Conservation (phyloP, 2,329 filamentous ascomycete species). For the Sphaerulina vaccinii region DNA sequence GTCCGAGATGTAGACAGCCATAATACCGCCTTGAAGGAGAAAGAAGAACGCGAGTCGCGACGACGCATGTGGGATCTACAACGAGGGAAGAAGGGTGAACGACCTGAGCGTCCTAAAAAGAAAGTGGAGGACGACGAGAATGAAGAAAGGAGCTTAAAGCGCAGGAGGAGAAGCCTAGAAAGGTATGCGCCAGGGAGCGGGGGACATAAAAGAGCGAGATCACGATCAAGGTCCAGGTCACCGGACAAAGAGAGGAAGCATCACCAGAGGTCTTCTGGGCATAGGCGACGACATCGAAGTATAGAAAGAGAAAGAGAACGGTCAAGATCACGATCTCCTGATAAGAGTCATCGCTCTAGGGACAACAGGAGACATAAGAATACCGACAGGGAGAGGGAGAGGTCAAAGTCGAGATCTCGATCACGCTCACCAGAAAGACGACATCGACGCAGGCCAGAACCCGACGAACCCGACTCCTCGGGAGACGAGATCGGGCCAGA, state of each 20-base stretch:
- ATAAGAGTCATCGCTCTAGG: no score
- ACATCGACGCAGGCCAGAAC: neutral
- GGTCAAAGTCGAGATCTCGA: neutral
- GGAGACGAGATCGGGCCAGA: constrained; percentile 57
- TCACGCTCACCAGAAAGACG: neutral
- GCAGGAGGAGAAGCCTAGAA: neutral
- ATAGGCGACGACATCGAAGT: neutral
- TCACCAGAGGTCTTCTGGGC: neutral
- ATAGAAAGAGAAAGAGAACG: neutral
- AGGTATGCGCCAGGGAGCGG: constrained; percentile 8
- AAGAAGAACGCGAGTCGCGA: constrained; percentile 75
- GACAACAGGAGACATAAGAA: neutral
- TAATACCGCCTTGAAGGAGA: constrained; percentile 81
- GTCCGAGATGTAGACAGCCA: constrained; percentile 85
- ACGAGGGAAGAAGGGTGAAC: constrained; percentile 8
- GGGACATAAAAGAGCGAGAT: constrained; percentile 10
- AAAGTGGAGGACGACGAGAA: neutral
- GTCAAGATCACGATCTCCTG: constrained; percentile 66
- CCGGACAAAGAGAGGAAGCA: constrained; percentile 1
- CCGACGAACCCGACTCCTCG: constrained; percentile 52
- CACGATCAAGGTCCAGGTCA: constrained; percentile 8
- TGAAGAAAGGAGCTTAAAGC: neutral
- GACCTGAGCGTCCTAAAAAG: neutral
- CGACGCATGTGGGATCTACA: constrained; percentile 64
- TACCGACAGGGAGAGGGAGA: neutral